Conservation (phyloP, 768 basidiomycete species). For the Suillus hirtellus region DNA sequence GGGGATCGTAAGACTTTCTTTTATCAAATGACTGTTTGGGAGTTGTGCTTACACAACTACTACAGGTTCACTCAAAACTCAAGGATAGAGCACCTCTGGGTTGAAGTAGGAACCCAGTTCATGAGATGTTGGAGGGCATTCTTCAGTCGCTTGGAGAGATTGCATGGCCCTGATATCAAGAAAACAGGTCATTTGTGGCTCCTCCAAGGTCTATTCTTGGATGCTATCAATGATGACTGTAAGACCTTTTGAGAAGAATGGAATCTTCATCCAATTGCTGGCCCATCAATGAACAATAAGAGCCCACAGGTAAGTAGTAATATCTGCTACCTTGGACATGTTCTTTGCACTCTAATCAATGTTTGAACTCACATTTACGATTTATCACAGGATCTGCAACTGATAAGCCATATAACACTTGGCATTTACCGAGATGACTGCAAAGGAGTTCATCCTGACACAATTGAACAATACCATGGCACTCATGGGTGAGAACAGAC, state of each 20-base stretch:
- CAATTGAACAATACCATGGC: conserved; percentile 19
- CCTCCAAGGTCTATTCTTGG: conserved; percentile 41
- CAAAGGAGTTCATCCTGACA: conserved; percentile 19
- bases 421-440: conserved; percentile 17
- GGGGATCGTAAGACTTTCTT: conserved; percentile 24
- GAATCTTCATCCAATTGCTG: conserved; percentile 42
- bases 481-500: conserved; percentile 11
- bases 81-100: conserved; percentile 46
- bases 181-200: conserved; percentile 44
- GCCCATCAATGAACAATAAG: conserved; percentile 21
- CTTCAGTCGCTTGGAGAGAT: conserved; percentile 36
- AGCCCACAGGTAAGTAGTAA: conserved; percentile 18
- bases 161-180: conserved; percentile 34
- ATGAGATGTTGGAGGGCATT: conserved; percentile 42
- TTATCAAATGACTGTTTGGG: neutral
- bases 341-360: too few relatives aligned
- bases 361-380: too few relatives aligned
- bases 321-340: too few relatives aligned
- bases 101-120: conserved; percentile 44
- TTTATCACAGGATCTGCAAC: conserved; percentile 16
- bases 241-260: conserved; percentile 34
- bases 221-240: conserved; percentile 39
- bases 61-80: conserved; percentile 41
- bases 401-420: conserved; percentile 13
- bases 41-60: neutral